Evolutionary conservation across 2,329 filamentous ascomycete genomes (phyloP).

Genomic region (Celoporthe dispersa): DNA sequence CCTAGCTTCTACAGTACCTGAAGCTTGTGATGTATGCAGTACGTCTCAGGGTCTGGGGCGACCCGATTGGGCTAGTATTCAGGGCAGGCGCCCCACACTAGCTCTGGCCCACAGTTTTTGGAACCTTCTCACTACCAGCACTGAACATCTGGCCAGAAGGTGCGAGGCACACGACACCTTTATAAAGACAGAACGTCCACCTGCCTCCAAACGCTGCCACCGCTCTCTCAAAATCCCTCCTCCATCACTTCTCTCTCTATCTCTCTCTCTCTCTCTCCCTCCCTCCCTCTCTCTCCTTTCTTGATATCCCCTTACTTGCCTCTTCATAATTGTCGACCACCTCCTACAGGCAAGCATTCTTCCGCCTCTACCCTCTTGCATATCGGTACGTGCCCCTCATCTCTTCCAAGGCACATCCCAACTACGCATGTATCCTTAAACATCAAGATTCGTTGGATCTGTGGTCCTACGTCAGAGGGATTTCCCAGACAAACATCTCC

Average conservation of each 20-base stretch:
- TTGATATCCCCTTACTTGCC: background rate
- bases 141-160: conserved; percentile 29
- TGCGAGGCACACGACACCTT: conserved; percentile 25
- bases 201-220: conserved; percentile 9
- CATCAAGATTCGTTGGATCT: background rate
- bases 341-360: background rate
- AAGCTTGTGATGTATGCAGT: background rate
- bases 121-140: conserved; percentile 15
- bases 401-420: background rate
- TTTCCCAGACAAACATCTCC: background rate
- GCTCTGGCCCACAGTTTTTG: conserved; percentile 26
- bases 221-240: background rate
- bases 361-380: background rate
- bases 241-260: conserved; percentile 11
- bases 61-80: conserved; percentile 21
- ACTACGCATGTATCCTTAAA: background rate
- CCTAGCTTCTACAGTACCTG: too few species aligned
- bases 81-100: conserved; percentile 18
- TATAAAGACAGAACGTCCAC: conserved; percentile 7
- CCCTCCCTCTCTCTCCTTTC: background rate
- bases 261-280: conserved; percentile 1
- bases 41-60: conserved; percentile 2
- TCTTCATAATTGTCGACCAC: background rate
- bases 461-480: background rate
- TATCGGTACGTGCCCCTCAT: conserved; percentile 1